Evolutionary conservation across 495 filamentous ascomycete genomes (phyloP).

Genomic region (Penicillium verhagenii): DNA sequence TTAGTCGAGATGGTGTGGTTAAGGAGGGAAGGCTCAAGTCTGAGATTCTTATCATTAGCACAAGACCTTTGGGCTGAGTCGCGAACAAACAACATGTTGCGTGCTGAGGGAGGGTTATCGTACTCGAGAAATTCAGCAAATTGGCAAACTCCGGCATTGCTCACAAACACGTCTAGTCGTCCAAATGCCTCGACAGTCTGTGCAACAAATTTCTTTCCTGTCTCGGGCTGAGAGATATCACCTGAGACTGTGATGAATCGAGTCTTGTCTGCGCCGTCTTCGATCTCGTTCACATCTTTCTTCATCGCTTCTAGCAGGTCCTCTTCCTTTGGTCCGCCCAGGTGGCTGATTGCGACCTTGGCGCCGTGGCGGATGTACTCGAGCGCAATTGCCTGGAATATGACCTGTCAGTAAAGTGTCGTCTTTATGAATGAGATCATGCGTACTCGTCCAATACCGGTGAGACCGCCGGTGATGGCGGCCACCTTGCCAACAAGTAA

Average conservation of each 20-base stretch:
- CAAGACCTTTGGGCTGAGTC: background rate
- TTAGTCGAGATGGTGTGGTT: constrained; percentile 69
- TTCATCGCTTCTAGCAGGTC: constrained; percentile 54
- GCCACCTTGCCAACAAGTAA: constrained; percentile 67
- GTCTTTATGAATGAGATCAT: background rate
- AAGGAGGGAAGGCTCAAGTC: constrained; percentile 60
- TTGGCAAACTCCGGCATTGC: constrained; percentile 83
- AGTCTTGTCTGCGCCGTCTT: constrained; percentile 38
- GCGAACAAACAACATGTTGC: background rate
- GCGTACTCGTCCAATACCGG: constrained; percentile 66
- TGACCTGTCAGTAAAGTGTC: background rate
- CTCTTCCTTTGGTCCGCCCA: constrained; percentile 54
- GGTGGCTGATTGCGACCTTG: constrained; percentile 68
- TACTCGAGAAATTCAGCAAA: constrained; percentile 79
- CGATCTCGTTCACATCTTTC: constrained; percentile 46
- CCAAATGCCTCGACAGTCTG: constrained; percentile 57
- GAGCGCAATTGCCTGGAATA: constrained; percentile 61
- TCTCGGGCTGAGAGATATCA: constrained; percentile 65
- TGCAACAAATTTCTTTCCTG: constrained; percentile 56
- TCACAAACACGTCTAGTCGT: constrained; percentile 76
- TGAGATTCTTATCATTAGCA: constrained; percentile 14
- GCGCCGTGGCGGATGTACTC: constrained; percentile 69
- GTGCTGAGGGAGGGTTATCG: constrained; percentile 14
- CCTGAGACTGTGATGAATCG: constrained; percentile 59
- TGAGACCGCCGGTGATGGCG: constrained; percentile 74